Conservation (phyloP, 768 basidiomycete species). For the Pleurotus citrinopileatus region DNA sequence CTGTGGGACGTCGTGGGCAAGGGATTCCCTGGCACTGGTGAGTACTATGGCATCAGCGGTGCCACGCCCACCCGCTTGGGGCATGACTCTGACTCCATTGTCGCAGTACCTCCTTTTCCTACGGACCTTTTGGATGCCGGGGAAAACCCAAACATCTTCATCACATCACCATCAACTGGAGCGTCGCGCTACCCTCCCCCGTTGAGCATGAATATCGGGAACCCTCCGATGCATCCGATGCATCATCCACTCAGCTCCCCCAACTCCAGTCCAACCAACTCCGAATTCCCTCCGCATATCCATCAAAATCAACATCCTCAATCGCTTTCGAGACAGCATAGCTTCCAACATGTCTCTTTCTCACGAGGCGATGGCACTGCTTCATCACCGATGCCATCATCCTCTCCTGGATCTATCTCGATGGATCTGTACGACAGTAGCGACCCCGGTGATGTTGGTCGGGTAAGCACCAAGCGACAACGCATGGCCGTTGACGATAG, state of each 20-base stretch:
- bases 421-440: slow-evolving; percentile 46
- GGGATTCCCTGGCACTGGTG: slow-evolving; percentile 52
- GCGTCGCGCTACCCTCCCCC: slow-evolving; percentile 39
- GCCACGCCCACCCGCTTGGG: too few species aligned
- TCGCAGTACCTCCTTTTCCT: slow-evolving; percentile 44
- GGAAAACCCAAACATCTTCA: slow-evolving; percentile 68
- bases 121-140: slow-evolving; percentile 47
- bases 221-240: slow-evolving; percentile 37
- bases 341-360: slow-evolving; percentile 53
- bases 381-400: slow-evolving; percentile 36
- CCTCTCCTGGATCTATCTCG: slow-evolving; percentile 33
- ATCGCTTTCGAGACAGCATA: slow-evolving; percentile 55
- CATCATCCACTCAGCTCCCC: slow-evolving; percentile 25
- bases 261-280: slow-evolving; percentile 38
- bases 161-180: slow-evolving; percentile 60
- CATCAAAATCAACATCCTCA: slow-evolving; percentile 23
- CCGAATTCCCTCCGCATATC: slow-evolving; percentile 27
- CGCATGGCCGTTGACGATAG: slow-evolving; percentile 38
- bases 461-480: slow-evolving; percentile 43
- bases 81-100: too few species aligned
- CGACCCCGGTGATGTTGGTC: slow-evolving; percentile 16
- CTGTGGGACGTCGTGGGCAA: slow-evolving; percentile 64
- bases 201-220: slow-evolving; percentile 38
- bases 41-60: slow-evolving; percentile 22
- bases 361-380: slow-evolving; percentile 30